Base-by-base conservation (phyloP, 176 grass and related monocot genomes). In the Musa beccarii region DNA sequence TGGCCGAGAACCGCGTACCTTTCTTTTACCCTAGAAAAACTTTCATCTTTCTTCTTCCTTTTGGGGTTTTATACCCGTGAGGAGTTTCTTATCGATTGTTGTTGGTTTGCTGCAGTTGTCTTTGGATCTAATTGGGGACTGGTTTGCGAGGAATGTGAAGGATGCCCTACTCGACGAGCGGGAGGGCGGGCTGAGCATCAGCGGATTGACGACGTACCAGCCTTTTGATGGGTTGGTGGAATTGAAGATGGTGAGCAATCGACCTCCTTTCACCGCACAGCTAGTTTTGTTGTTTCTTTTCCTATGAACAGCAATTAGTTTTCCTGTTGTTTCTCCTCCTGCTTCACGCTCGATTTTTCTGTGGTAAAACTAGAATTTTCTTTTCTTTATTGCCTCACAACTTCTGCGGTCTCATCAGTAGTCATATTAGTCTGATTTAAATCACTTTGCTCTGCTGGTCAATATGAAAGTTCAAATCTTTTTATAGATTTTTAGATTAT, bases 161-260 rank as follows among this genome's bases (percentile, higher is more conserved):
- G 72, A 74, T 74, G 1, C 66, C 63, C 78, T 16, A 83, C 75
- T 71, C 12, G 22, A 75, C 49, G 78, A 71, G 52, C 77, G 80
- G 34, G 56, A 63, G n/a, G 75, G 79, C 66, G 79, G 78, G 49
- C 81, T 98, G 61, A 91, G 68, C 71, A 87, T 98, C 72, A 86
- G 85, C 24, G 88, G 90, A 66, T 85, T 99, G 52, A 86, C 88
- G 52, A 87, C 82, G 22, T 99, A 99, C 82, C 95, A 84, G 78
- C 95, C 95, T 15, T 72, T 85, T 51, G 90, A 94, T 57, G 95
- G 95, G 66, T 87, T 87, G 80, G 73, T 85, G 73, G 84, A 77
- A 80, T 89, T 99, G 76, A 99, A 99, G 86, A 99, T 90, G 83
- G 95, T 99, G 87, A 79, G 84, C 64, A 11, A 52, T 11, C 8